phyloP scores from a whole-genome alignment of 2,329 filamentous ascomycete genomes.

The Fusarium nurragi region DNA sequence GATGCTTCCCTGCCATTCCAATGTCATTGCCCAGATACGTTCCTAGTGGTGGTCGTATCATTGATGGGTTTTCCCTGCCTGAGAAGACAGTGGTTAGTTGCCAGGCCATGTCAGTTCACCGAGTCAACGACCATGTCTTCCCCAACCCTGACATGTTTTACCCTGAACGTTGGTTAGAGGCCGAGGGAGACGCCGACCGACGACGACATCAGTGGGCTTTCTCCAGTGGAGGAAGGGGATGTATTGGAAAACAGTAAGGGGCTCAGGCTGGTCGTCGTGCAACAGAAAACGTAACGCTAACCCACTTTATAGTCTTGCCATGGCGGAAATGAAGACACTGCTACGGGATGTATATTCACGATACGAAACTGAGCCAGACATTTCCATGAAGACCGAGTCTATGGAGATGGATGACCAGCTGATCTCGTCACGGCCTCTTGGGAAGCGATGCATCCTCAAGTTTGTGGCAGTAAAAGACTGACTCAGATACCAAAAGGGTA shows the following conservation, averaged over 20 bases:
- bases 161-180: conserved; percentile 84
- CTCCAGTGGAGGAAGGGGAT: conserved; percentile 71
- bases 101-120: conserved; percentile 69
- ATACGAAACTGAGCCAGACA: conserved; percentile 65
- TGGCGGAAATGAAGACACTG: conserved; percentile 74
- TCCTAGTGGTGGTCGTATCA: conserved; percentile 61
- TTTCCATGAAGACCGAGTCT: conserved; percentile 60
- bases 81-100: conserved; percentile 66
- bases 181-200: conserved; percentile 76
- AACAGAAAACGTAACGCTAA: background rate
- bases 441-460: conserved; percentile 66
- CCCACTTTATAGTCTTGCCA: conserved; percentile 57
- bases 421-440: conserved; percentile 70
- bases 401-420: conserved; percentile 75
- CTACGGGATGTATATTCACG: conserved; percentile 69
- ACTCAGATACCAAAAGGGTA: background rate
- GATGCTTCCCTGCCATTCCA: conserved; percentile 71
- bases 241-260: conserved; percentile 73
- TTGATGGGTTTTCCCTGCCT: conserved; percentile 66
- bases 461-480: conserved; percentile 52
- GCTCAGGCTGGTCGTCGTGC: background rate
- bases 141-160: conserved; percentile 79
- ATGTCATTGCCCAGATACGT: conserved; percentile 73
- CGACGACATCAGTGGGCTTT: conserved; percentile 72
- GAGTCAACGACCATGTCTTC: conserved; percentile 73